Evolutionary conservation across 768 basidiomycete genomes (phyloP).

Genomic region (Infundibulicybe gibba): DNA sequence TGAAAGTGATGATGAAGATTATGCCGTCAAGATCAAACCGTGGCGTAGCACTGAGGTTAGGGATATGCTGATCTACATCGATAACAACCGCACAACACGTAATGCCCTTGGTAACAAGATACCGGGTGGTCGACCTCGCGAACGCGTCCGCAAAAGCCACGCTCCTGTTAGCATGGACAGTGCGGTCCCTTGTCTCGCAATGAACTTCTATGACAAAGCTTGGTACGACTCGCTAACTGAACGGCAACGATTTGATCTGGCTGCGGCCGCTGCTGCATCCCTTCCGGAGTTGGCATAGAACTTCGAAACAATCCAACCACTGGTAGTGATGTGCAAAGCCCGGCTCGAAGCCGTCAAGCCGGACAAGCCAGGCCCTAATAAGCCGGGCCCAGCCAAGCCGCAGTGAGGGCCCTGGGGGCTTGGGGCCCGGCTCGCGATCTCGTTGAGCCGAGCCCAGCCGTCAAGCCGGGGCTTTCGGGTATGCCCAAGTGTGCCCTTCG

Average conservation of each 20-base stretch:
- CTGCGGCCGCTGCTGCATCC: background rate
- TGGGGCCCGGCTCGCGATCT: too few species aligned
- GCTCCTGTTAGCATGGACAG: background rate
- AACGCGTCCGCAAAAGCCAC: background rate
- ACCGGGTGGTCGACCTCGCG: background rate
- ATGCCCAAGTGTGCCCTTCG: too few species aligned
- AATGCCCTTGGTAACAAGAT: background rate
- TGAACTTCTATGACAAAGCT: background rate
- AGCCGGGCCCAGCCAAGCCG: too few species aligned
- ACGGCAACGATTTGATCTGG: background rate
- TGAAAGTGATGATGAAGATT: background rate
- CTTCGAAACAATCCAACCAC: too few species aligned
- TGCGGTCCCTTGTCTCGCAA: background rate
- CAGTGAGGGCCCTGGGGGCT: too few species aligned
- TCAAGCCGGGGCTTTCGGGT: too few species aligned
- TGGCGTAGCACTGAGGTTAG: background rate
- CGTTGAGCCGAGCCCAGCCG: too few species aligned
- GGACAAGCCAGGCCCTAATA: too few species aligned
- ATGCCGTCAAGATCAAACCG: background rate
- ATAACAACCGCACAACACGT: background rate
- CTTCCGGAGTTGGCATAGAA: too few species aligned
- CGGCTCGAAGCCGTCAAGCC: too few species aligned
- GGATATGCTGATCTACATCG: background rate
- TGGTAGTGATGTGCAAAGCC: too few species aligned
- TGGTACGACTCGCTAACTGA: background rate